A percentile compares a stretch with the other conserved stretches of the same genome.
Evolutionary conservation across 2,329 filamentous ascomycete species (phyloP).

Genomic region (Orbilia brochopaga): DNA sequence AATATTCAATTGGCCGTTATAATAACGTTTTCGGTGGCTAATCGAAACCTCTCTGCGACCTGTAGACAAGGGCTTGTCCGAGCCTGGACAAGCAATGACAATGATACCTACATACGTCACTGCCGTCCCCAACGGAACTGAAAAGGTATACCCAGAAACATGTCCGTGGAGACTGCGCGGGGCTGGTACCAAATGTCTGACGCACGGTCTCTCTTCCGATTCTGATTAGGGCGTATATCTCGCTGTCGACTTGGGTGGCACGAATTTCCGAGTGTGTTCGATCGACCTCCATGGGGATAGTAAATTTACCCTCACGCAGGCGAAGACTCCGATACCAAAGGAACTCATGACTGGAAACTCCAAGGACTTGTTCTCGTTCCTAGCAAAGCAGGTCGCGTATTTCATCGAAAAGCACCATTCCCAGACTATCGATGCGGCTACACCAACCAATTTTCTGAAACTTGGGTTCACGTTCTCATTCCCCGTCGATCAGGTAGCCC

Average conservation of each 20-base stretch:
- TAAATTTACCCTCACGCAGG: slow-evolving; percentile 91
- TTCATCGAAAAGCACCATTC: slow-evolving; percentile 88
- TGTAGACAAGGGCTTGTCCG: slow-evolving; percentile 77
- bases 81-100: slow-evolving; percentile 80
- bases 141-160: slow-evolving; percentile 71
- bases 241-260: slow-evolving; percentile 95
- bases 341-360: slow-evolving; percentile 88
- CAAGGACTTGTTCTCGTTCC: slow-evolving; percentile 85
- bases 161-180: slow-evolving; percentile 22
- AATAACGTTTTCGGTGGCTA: slow-evolving; percentile 27
- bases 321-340: slow-evolving; percentile 87
- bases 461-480: slow-evolving; percentile 99
- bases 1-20: not conserved
- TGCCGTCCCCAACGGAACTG: slow-evolving; percentile 91
- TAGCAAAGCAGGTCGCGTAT: slow-evolving; percentile 87
- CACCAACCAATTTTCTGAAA: slow-evolving; percentile 63
- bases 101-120: slow-evolving; percentile 99
- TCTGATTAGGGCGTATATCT: slow-evolving; percentile 80
- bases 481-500: slow-evolving; percentile 88
- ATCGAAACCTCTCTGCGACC: not conserved
- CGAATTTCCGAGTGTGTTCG: slow-evolving; percentile 97
- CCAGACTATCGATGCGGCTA: slow-evolving; percentile 75
- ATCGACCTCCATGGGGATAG: slow-evolving; percentile 91
- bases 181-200: slow-evolving; percentile 24
- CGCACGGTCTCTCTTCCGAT: slow-evolving; percentile 16